Percentiles rank a stretch among this genome's conserved stretches.
Evolutionary conservation across 441 rosid genomes (phyloP).

Genomic region (Pelargonium cotyledonis): DNA sequence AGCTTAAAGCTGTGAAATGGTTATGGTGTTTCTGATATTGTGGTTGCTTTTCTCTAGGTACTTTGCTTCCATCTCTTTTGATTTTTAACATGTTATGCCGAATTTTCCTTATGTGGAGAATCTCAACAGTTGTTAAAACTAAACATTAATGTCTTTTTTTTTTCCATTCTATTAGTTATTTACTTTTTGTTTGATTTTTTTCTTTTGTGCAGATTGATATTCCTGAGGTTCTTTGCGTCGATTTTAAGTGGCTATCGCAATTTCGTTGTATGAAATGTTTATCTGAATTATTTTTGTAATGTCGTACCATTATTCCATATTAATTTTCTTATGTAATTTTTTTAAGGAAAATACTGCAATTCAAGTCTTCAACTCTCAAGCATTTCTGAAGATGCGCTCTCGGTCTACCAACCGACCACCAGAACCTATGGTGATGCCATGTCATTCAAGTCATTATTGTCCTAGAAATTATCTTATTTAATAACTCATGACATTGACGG

Average conservation of each 20-base stretch:
- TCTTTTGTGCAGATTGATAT: slow-evolving; percentile 54
- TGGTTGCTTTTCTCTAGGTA: slow-evolving; percentile 6
- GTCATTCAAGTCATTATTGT: slow-evolving; percentile 11
- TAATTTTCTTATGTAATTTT: slow-evolving; percentile 10
- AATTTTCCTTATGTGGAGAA: slow-evolving; percentile 5
- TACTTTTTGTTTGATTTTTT: not conserved
- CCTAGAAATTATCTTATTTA: slow-evolving; percentile 2
- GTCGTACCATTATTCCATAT: slow-evolving; percentile 4
- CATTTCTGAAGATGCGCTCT: slow-evolving; percentile 86
- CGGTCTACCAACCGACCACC: slow-evolving; percentile 85
- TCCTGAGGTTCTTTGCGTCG: slow-evolving; percentile 89
- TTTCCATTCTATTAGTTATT: not conserved
- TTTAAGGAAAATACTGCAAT: slow-evolving; percentile 59
- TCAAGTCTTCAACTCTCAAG: slow-evolving; percentile 74
- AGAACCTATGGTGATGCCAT: slow-evolving; percentile 73
- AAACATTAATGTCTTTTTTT: not conserved
- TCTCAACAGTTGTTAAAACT: not conserved
- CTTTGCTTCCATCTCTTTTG: slow-evolving; percentile 4
- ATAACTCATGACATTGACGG: not conserved
- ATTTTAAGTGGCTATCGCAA: slow-evolving; percentile 89
- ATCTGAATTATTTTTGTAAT: slow-evolving; percentile 14
- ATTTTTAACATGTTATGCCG: slow-evolving; percentile 1
- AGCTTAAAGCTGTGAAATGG: not conserved
- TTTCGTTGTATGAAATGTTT: slow-evolving; percentile 61
- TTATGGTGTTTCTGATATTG: not conserved